Base-by-base conservation (phyloP, 192 early-diverging fungal species). In the Cetraspora pellucida region DNA sequence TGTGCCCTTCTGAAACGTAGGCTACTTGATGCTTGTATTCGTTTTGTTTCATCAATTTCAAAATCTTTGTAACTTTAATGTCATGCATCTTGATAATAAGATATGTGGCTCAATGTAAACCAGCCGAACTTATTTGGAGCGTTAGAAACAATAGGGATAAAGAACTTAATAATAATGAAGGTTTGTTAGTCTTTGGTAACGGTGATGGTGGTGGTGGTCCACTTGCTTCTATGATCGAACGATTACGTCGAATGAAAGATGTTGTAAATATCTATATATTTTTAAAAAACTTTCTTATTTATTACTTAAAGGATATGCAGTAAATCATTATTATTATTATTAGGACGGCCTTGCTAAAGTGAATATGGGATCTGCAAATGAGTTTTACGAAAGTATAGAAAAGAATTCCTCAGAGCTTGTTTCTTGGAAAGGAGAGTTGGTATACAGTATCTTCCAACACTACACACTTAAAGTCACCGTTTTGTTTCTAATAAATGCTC, bases 161-260 rank as follows among this genome's bases (percentile, higher is more conserved):
- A 50, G 90, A 87, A 9, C 95, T 91, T 82, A 89, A 37, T 7
- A 37, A 89, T 21, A 95, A 95, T 81, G 87, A 95, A 77, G 93
- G 91, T 76, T 83, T 99, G 45, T 83, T 95, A 60, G 87, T 96
- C n/a, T 99, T 92, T 81, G 97, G 98, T 63, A 92, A 96, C 80
- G 97, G 98, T 49, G 97, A 99, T 82, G 98, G 98, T 55, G 97
- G 97, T 17, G 98, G 95, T 61, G 96, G 96, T 1, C 95, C 96
- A 8, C 81, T 89, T 1, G 81, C 87, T 43, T 84, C 82, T 45
- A 97, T 98, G 96, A 75, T 99, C 52, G 93, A 97, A 80, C 89
- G 96, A 23, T 75, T 97, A 67, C 68, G 83, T 4, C 87, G 93
- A 13, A 86, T 99, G 86, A 79, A 86, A 43, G 81, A 92, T 65